Evolutionary conservation across 768 basidiomycete species (phyloP).

Genomic region (Lactifluus pinguis): DNA sequence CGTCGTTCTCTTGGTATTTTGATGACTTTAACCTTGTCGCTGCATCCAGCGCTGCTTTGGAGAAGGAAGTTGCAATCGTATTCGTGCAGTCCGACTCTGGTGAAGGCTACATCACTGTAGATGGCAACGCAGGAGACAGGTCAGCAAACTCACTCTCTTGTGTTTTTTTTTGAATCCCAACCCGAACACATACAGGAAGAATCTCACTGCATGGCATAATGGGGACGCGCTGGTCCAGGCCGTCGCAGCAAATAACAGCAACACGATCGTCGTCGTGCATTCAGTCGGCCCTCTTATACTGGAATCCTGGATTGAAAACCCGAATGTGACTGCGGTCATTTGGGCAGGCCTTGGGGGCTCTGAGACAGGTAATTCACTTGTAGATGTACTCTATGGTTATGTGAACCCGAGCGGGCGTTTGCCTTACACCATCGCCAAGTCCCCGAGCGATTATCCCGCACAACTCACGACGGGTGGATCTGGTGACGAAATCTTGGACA

Average conservation of each 20-base stretch:
- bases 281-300: slow-evolving; percentile 62
- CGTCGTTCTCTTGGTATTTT: slow-evolving; percentile 57
- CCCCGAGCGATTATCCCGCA: slow-evolving; percentile 41
- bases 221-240: slow-evolving; percentile 36
- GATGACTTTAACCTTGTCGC: slow-evolving; percentile 54
- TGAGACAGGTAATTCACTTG: slow-evolving; percentile 53
- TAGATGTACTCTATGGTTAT: slow-evolving; percentile 68
- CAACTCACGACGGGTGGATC: slow-evolving; percentile 26
- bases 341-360: slow-evolving; percentile 56
- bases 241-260: slow-evolving; percentile 60
- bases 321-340: slow-evolving; percentile 58
- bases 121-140: slow-evolving; percentile 52
- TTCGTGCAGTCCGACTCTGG: slow-evolving; percentile 34
- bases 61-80: slow-evolving; percentile 43
- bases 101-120: slow-evolving; percentile 46
- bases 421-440: slow-evolving; percentile 69
- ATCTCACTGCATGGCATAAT: slow-evolving; percentile 33
- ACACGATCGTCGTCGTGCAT: slow-evolving; percentile 76
- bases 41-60: slow-evolving; percentile 35
- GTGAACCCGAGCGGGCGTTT: slow-evolving; percentile 67
- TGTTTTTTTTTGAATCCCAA: background rate
- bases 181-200: slow-evolving; percentile 15
- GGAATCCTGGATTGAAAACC: slow-evolving; percentile 67
- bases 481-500: slow-evolving; percentile 29
- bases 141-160: slow-evolving; percentile 26